Base-by-base conservation (phyloP, 768 basidiomycete species). In the Gymnopilus dilepis region DNA sequence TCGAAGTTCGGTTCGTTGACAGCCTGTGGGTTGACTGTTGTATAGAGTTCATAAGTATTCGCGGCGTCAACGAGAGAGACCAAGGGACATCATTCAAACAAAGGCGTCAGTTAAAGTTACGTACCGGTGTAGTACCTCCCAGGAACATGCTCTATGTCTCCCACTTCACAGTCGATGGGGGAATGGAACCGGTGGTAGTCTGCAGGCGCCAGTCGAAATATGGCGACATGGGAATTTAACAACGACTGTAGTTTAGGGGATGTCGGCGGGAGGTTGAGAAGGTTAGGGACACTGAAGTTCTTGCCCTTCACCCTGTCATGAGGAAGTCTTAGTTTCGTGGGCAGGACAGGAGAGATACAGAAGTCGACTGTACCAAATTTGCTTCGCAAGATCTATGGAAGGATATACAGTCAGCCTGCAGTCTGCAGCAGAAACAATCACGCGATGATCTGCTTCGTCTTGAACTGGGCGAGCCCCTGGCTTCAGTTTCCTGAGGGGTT, bases 121-220 rank as follows among this genome's bases (percentile, higher is more conserved):
- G 34, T 47, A 38, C 31, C 86, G 1, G 87, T 88, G 63, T 85
- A 89, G 66, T 86, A 87, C 61, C 86, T 77, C 2, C 87, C 86
- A 0, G 81, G 77, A 6, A 87, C 77, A 65, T 86, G 74, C 4
- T 60, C 73, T 5, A 77, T 68, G 28, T 81, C 78, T 12, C 79
- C 74, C 19, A 88, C 71, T 11, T 76, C 80, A 41, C 81, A 86
- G 55, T 88, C 86, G 21, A 89, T 76, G 12, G 90, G 89, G 28
- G 83, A 83, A 64, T 92, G 90, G 80, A 90, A 92, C 11, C 91
- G 85, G 69, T 94, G 92, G 67, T 93, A 93, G 70, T 93, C 92
- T 8, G 86, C 82, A 0, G 91, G 93, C 0, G 93, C 91, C 17
- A 94, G 84, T 48, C 92, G 80, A 73, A 90, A 89, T 60, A 90